These are phyloP conservation scores for Dendryphion nanum DNA, from an alignment of 2,329 filamentous ascomycete genomes.

Conservation along the genomic window DNA sequence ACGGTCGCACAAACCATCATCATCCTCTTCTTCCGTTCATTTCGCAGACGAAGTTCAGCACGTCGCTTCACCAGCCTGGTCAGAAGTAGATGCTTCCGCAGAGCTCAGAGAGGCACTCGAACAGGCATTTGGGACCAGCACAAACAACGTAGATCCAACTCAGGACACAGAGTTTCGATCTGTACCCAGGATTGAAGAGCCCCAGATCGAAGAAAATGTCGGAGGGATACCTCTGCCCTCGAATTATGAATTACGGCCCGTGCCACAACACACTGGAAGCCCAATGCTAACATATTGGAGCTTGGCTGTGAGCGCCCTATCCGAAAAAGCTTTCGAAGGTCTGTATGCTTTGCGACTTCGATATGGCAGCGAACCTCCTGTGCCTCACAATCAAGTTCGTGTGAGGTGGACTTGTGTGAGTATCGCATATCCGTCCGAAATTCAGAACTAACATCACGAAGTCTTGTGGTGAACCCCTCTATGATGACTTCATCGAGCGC, in stretches of 20 bases:
- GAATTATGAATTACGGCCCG: slow-evolving; percentile 18
- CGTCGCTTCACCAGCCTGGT: slow-evolving; percentile 12
- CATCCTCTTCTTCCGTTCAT: slow-evolving; percentile 11
- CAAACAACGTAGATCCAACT: neutral
- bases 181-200: slow-evolving; percentile 16
- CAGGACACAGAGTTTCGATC: neutral
- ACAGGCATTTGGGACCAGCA: slow-evolving; percentile 10
- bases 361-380: slow-evolving; percentile 31
- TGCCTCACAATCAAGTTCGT: slow-evolving; percentile 28
- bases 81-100: slow-evolving; percentile 16
- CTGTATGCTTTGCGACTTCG: slow-evolving; percentile 16
- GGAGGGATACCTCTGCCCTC: slow-evolving; percentile 22
- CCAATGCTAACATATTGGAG: slow-evolving; percentile 17
- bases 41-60: slow-evolving; percentile 2
- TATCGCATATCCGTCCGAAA: slow-evolving; percentile 17
- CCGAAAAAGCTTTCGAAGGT: slow-evolving; percentile 18
- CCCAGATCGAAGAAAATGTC: slow-evolving; percentile 7
- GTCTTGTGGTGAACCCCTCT: slow-evolving; percentile 31
- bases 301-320: slow-evolving; percentile 20
- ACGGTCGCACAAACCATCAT: slow-evolving; percentile 8
- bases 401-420: slow-evolving; percentile 36
- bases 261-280: slow-evolving; percentile 8
- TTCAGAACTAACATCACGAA: slow-evolving; percentile 1
- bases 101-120: slow-evolving; percentile 19
- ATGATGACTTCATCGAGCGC: slow-evolving; percentile 41